Base-by-base conservation (phyloP, 306 rosid genomes). In the Gastrolobium villosum region DNA sequence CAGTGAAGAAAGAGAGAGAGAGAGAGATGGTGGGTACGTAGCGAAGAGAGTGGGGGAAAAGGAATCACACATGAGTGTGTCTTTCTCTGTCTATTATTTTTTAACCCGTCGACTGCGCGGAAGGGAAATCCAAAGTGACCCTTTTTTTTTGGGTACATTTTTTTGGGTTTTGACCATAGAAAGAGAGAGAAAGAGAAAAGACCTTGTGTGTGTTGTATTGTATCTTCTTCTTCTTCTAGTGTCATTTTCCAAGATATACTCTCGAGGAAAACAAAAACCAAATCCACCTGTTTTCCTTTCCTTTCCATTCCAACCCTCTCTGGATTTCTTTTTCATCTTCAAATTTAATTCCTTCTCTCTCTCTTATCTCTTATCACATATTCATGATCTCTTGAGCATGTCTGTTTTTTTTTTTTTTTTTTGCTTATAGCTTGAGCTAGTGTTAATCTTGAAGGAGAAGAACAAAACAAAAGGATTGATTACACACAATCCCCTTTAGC, bases 41-140 rank as follows among this genome's bases (percentile, higher is more conserved):
- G 93, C 91, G 90, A 79, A 61, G 93, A 84, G 92, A 70, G 90
- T 88, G 93, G 93, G 93, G 95, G 93, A 37, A 88, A 88, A 88
- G 85, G 93, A 88, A 84, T 88, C 89, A 90, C 80, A 85, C 82
- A 86, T 61, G 92, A 86, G 86, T 5, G 81, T 84, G 80, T 87
- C 83, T 85, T 81, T 88, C 81, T 89, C 87, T 79, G 81, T 87
- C 91, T 72, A 86, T 56, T 44, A 60, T 55, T 74, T 83, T 89
- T 92, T 87, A 87, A 76, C 95, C 90, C 93, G 92, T 82, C 76
- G 74, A 65, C 87, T 80, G 65, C 88, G 94, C 89, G 54, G 76
- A 81, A 84, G 81, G 32, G 55, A 89, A 87, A 83, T 87, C 84
- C 86, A 86, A 86, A 70, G 66, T 69, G 52, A 67, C 79, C 79